phyloP scores from a whole-genome alignment of 257 asterid genomes.

The Solanum appendiculatum region DNA sequence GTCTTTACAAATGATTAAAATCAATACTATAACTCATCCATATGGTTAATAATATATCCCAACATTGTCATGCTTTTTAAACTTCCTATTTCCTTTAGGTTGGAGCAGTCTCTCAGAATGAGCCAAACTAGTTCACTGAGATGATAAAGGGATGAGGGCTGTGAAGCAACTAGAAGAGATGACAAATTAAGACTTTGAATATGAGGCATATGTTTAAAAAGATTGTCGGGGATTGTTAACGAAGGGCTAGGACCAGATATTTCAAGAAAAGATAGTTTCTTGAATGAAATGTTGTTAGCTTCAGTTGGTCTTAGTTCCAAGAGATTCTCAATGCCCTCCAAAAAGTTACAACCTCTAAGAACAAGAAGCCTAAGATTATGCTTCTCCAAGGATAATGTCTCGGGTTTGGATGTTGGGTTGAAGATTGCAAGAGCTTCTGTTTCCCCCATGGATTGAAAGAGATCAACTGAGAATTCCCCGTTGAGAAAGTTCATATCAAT shows the following conservation, averaged over 20 bases:
- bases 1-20: no score
- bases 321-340: not conserved
- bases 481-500: not conserved
- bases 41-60: no score
- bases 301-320: not conserved
- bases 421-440: not conserved
- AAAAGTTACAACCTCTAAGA: not conserved
- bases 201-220: not conserved
- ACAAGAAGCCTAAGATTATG: not conserved
- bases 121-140: not conserved
- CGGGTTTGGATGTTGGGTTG: not conserved
- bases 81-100: not conserved
- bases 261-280: not conserved
- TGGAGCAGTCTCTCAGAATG: not conserved
- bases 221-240: not conserved
- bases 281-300: not conserved
- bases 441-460: not conserved
- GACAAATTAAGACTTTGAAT: not conserved
- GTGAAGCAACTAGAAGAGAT: not conserved
- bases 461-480: not conserved
- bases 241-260: not conserved
- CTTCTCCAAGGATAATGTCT: not conserved
- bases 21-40: no score
- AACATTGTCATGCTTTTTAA: not conserved
- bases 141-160: not conserved